Conservation (phyloP, 768 basidiomycete genomes). For the Pseudohyphozyma bogoriensis region DNA sequence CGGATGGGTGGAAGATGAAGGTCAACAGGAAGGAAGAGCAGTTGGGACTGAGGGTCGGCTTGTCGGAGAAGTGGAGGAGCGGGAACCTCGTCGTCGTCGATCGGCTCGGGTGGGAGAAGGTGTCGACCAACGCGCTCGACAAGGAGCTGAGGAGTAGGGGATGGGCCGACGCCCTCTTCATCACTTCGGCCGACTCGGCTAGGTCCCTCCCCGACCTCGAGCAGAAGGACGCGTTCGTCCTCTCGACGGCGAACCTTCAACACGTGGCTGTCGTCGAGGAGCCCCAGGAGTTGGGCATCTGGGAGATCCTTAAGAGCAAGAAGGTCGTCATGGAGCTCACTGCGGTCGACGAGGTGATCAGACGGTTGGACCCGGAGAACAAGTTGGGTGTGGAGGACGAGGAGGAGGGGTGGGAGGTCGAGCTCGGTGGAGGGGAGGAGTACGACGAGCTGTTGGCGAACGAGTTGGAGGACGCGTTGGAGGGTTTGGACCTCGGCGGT, state of each 20-base stretch:
- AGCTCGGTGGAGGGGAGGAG: conserved; percentile 1
- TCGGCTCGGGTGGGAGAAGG: conserved; percentile 58
- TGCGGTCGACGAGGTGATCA: conserved; percentile 62
- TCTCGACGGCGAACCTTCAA: conserved; percentile 62
- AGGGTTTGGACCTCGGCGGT: not conserved
- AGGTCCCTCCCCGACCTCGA: no score
- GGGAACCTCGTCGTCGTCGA: conserved; percentile 64
- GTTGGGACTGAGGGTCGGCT: conserved; percentile 83
- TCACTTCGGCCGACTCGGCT: conserved; percentile 50
- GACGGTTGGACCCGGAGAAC: conserved; percentile 40
- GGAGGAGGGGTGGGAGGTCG: conserved; percentile 17
- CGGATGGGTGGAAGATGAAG: conserved; percentile 77
- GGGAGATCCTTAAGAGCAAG: conserved; percentile 73
- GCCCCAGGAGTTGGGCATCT: conserved; percentile 61
- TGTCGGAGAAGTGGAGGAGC: conserved; percentile 72
- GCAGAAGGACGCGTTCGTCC: conserved; percentile 43
- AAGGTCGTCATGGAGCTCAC: conserved; percentile 69
- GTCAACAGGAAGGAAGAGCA: conserved; percentile 84
- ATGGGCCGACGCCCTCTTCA: conserved; percentile 64
- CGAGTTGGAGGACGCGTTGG: not conserved
- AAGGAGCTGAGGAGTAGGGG: conserved; percentile 55
- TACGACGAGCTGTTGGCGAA: not conserved
- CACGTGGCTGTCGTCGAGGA: conserved; percentile 51
- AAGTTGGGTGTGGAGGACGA: conserved; percentile 47
- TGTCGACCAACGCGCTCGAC: conserved; percentile 59